A percentile compares a stretch with the other conserved stretches of the same genome.
These are phyloP conservation scores for Colletotrichum truncatum DNA, from an alignment of 2,329 filamentous ascomycete genomes.

Conservation along the genomic window DNA sequence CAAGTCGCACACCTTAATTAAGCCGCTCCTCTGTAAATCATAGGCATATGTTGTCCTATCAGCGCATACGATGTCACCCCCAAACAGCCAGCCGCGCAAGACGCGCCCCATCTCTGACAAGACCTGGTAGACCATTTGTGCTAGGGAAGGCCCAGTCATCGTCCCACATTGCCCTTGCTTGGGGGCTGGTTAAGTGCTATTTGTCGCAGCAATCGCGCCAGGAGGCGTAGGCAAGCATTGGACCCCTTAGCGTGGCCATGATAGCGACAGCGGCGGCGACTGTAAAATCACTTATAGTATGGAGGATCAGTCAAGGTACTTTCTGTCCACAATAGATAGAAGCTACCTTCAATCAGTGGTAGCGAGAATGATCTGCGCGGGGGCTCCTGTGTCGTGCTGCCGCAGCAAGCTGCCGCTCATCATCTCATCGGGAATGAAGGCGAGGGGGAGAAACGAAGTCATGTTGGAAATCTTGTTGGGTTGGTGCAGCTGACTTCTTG, in stretches of 20 bases:
- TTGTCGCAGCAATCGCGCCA: conserved; percentile 1
- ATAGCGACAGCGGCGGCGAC: conserved; percentile 8
- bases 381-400: conserved; percentile 10
- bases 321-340: not conserved
- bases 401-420: conserved; percentile 16
- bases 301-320: not conserved
- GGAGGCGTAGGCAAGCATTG: conserved; percentile 15
- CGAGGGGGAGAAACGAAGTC: not conserved
- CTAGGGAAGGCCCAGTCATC: not conserved
- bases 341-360: not conserved
- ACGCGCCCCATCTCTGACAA: conserved; percentile 1
- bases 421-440: not conserved
- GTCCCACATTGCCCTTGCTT: not conserved
- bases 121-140: conserved; percentile 1
- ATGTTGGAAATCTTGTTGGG: not conserved
- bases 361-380: conserved; percentile 21
- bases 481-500: not conserved
- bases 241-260: not conserved
- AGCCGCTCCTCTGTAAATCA: not conserved
- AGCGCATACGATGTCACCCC: not conserved
- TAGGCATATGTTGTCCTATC: not conserved
- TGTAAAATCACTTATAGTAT: not conserved
- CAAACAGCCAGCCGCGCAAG: conserved; percentile 5
- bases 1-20: not conserved
- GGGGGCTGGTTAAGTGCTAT: conserved; percentile 4